Conservation (phyloP, 495 filamentous ascomycete species). For the Ascobolus immersus region DNA sequence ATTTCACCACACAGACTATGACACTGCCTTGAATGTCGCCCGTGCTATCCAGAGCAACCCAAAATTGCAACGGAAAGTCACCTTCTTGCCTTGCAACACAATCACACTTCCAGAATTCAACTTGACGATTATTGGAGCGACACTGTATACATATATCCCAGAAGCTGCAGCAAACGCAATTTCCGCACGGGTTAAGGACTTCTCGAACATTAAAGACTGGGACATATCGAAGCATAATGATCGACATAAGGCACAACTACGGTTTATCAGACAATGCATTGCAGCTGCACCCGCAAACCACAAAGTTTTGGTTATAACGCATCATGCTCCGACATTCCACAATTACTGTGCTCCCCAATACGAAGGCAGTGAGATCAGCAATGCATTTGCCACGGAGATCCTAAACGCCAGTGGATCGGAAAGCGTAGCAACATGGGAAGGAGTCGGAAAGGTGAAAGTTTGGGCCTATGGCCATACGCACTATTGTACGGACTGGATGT, state of each 20-base stretch:
- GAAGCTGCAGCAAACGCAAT: conserved; percentile 18
- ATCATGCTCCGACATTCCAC: conserved; percentile 26
- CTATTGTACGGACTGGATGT: conserved; percentile 21
- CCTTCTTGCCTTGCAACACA: conserved; percentile 22
- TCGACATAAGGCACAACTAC: conserved; percentile 23
- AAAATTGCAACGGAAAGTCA: conserved; percentile 23
- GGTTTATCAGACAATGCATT: conserved; percentile 4
- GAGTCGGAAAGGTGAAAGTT: conserved; percentile 5
- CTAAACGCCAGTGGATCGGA: conserved; percentile 9
- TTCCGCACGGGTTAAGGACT: conserved; percentile 22
- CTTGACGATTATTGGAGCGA: conserved; percentile 26
- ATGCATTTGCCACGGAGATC: conserved; percentile 29
- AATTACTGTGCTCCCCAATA: conserved; percentile 22
- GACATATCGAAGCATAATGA: conserved; percentile 24
- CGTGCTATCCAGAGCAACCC: conserved; percentile 21
- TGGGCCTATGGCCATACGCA: conserved; percentile 34
- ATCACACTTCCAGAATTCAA: conserved; percentile 18
- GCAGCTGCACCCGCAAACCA: not conserved
- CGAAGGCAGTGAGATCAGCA: conserved; percentile 18
- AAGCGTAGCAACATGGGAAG: conserved; percentile 15
- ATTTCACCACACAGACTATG: conserved; percentile 23
- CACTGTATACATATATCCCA: conserved; percentile 29
- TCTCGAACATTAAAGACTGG: conserved; percentile 26
- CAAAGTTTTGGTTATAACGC: conserved; percentile 26
- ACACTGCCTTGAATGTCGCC: no score